A percentile compares a stretch with the other conserved stretches of the same genome.
Conservation (phyloP, 768 basidiomycete genomes). For the Lactarius indigo region DNA sequence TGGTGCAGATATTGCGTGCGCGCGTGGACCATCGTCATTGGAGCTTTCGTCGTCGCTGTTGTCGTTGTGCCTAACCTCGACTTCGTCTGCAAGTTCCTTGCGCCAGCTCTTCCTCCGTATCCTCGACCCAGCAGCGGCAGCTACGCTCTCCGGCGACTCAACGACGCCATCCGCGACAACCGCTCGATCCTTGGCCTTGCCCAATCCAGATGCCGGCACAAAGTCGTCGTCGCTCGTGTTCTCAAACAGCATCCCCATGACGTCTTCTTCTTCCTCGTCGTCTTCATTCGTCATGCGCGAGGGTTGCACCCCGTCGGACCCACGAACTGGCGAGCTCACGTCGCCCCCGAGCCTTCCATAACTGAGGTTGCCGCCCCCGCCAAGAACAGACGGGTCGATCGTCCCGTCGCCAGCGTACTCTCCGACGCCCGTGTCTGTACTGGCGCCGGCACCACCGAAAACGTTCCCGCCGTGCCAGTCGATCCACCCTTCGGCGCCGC, state of each 20-base stretch:
- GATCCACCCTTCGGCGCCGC: neutral
- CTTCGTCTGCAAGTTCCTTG: slow-evolving; percentile 7
- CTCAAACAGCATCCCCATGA: neutral
- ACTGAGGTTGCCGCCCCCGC: slow-evolving; percentile 5
- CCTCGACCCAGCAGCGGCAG: neutral
- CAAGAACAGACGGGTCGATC: slow-evolving; percentile 24
- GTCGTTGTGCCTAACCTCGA: neutral
- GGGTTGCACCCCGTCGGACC: neutral
- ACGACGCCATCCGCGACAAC: neutral
- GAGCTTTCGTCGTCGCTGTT: neutral
- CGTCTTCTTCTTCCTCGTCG: slow-evolving; percentile 8
- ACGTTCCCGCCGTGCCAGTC: neutral
- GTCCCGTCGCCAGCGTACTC: slow-evolving; percentile 21
- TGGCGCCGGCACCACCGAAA: neutral
- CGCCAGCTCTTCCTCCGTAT: slow-evolving; percentile 16
- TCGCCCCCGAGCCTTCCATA: neutral
- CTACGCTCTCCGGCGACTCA: neutral
- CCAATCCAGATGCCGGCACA: neutral
- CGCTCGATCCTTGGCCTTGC: neutral
- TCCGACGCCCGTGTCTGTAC: neutral
- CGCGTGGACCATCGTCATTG: neutral
- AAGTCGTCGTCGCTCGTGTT: neutral
- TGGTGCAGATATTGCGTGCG: neutral
- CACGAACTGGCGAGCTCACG: neutral
- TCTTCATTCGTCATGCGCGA: neutral